Evolutionary conservation across 2,329 filamentous ascomycete species (phyloP), one percentile per base, ranked within the genome.

Genomic region (Geoglossum cookeanum): DNA sequence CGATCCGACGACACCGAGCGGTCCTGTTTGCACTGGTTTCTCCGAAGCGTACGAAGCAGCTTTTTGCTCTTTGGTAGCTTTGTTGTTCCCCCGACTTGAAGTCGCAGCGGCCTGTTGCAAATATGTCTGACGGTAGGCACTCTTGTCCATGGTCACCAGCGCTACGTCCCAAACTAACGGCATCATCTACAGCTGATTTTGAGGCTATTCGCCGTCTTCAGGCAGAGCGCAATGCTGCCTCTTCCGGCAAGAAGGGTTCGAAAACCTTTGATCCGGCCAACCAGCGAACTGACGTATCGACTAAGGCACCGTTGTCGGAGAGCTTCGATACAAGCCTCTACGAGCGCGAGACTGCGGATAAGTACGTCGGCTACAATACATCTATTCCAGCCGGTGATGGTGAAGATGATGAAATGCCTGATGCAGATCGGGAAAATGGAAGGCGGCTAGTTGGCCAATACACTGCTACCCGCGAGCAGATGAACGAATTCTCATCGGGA

Each of bases 361-460:
- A 85, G 69, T 96, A 82, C 72, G 79, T 86, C 13, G 91, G 89
- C 62, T 98, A 97, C 69, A 85, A 92, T 68, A 86, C 81, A n/a
- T 89, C 87, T 45, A 86, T 97, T 64, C 22, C 56, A 29, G 85
- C 90, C 44, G 81, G 83, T 58, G 81, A 80, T 64, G 85, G 85
- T 66, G 84, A 83, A 57, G 87, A 88, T 65, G 84, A 88, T 65
- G 84, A 85, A 59, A 87, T 88, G 79, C 79, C 79, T 55, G 86
- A 84, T 69, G 81, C 73, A 58, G 84, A 86, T 68, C 82, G 75
- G n/a, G 68, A 74, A 51, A 74, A 69, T 64, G 82, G 86, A 63
- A 80, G 85, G 65, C 81, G 87, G 59, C 76, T 98, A 60, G 84
- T 96, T 37, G 91, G 90, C 61, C 92, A 97, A 71, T 98, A 98